phyloP scores from a whole-genome alignment of 805 yeast genomes.

The Ogataea pignaliae region DNA sequence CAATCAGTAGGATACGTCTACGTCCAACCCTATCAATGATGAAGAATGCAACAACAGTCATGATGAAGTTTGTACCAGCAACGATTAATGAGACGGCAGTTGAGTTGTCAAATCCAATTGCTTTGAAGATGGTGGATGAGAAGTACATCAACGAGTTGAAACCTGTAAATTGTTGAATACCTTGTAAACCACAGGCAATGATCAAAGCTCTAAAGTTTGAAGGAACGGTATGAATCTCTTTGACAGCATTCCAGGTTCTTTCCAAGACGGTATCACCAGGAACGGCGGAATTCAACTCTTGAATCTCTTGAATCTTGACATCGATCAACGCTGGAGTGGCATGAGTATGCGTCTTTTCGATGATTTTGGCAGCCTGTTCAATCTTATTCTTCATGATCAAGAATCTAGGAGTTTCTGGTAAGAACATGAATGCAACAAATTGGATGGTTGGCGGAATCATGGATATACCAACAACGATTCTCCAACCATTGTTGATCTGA shows the following conservation, averaged over 20 bases:
- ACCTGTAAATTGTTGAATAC: conserved; percentile 95
- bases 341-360: conserved; percentile 56
- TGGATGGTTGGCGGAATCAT: conserved; percentile 83
- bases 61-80: conserved; percentile 90
- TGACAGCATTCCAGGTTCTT: conserved; percentile 57
- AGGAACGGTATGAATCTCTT: conserved; percentile 59
- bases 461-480: conserved; percentile 85
- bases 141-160: conserved; percentile 96
- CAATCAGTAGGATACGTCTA: conserved; percentile 68
- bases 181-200: conserved; percentile 90
- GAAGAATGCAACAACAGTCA: conserved; percentile 81
- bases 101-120: conserved; percentile 83
- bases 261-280: conserved; percentile 44
- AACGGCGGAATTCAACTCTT: conserved; percentile 39
- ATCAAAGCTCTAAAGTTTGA: conserved; percentile 86
- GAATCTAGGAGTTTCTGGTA: conserved; percentile 95
- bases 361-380: conserved; percentile 63
- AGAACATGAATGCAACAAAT: conserved; percentile 68
- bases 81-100: conserved; percentile 93
- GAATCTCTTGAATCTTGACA: conserved; percentile 64
- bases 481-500: conserved; percentile 80
- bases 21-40: conserved; percentile 88
- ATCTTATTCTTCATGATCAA: conserved; percentile 66
- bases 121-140: conserved; percentile 85
- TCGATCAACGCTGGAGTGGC: conserved; percentile 63